Conservation (phyloP, 768 basidiomycete species). For the Dioszegia crocea region DNA sequence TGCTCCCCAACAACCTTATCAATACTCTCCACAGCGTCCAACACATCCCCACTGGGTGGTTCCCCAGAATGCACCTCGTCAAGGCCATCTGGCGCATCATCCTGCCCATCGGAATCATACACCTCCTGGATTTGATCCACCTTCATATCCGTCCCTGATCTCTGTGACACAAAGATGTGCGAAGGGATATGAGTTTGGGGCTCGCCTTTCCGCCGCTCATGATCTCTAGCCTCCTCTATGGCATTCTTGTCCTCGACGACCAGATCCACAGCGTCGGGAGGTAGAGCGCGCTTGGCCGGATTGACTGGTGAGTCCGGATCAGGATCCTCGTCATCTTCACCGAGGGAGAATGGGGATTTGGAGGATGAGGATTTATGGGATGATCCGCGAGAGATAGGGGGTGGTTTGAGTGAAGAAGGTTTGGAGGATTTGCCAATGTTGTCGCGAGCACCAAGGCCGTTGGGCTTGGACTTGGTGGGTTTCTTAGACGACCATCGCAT, state of each 20-base stretch:
- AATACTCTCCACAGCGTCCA: slow-evolving; percentile 14
- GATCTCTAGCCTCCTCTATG: slow-evolving; percentile 55
- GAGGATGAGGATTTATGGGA: slow-evolving; percentile 11
- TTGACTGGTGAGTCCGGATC: slow-evolving; percentile 31
- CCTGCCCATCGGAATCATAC: slow-evolving; percentile 4
- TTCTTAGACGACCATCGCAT: slow-evolving; percentile 25
- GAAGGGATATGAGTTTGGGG: slow-evolving; percentile 51
- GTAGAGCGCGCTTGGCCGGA: slow-evolving; percentile 35
- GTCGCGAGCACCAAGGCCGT: neutral
- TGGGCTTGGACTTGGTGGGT: slow-evolving; percentile 3
- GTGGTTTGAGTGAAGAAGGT: slow-evolving; percentile 2
- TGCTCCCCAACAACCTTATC: slow-evolving; percentile 12
- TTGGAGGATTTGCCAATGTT: neutral
- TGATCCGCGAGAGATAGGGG: slow-evolving; percentile 6
- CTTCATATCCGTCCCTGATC: neutral
- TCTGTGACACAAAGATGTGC: slow-evolving; percentile 26
- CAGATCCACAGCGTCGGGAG: slow-evolving; percentile 74
- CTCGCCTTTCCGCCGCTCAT: slow-evolving; percentile 63
- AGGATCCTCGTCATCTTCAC: slow-evolving; percentile 31
- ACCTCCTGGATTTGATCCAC: slow-evolving; percentile 11
- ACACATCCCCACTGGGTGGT: slow-evolving; percentile 1
- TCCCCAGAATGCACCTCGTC: neutral
- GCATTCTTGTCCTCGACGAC: slow-evolving; percentile 67
- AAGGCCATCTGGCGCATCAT: neutral
- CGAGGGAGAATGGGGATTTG: slow-evolving; percentile 34